phyloP scores from a whole-genome alignment of 306 rosid species.

The Luffa aegyptiaca region DNA sequence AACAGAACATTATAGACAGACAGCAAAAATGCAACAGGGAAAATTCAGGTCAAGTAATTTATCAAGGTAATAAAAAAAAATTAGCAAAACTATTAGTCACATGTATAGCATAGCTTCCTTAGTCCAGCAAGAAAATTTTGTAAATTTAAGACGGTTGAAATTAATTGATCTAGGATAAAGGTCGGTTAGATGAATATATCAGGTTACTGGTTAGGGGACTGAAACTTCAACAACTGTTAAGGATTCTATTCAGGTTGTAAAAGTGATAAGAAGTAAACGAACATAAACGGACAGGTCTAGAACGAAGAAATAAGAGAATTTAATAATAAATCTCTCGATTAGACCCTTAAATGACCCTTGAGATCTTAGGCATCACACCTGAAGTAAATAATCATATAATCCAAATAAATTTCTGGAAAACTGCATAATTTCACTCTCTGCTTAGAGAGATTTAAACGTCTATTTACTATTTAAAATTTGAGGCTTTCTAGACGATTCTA shows the following conservation, averaged over 20 bases:
- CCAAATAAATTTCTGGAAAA: neutral
- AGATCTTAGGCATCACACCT: neutral
- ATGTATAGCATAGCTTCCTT: neutral
- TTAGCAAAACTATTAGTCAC: neutral
- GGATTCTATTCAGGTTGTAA: neutral
- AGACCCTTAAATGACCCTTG: neutral
- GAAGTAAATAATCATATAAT: neutral
- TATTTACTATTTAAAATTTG: neutral
- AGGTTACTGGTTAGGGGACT: neutral
- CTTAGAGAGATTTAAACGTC: neutral
- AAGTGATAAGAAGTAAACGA: neutral
- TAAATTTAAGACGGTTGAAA: neutral
- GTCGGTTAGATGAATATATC: neutral
- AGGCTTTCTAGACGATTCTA: neutral
- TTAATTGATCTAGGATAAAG: neutral
- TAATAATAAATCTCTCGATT: neutral
- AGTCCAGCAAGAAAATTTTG: neutral
- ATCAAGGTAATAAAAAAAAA: neutral
- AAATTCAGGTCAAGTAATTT: neutral
- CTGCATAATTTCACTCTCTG: neutral
- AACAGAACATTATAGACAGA: neutral
- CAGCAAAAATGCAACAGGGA: neutral
- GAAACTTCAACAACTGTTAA: neutral
- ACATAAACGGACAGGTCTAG: neutral
- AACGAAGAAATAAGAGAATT: neutral